Conservation (phyloP, 2,329 filamentous ascomycete genomes). For the Diaporthe nobilis region DNA sequence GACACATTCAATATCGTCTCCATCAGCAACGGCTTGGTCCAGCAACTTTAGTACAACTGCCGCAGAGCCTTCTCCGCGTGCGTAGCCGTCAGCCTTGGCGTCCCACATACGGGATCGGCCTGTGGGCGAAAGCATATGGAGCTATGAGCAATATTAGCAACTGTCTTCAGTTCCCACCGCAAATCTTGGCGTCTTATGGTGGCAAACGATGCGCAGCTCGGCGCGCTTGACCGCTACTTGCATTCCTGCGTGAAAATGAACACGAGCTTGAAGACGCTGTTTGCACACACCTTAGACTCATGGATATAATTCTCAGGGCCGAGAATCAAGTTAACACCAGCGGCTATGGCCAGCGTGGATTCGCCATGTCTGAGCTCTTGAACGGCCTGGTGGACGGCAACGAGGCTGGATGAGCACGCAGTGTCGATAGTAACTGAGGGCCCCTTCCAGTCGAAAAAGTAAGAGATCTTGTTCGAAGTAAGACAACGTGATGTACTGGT, state of each 20-base stretch:
- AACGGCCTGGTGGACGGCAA: constrained; percentile 55
- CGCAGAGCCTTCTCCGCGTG: constrained; percentile 65
- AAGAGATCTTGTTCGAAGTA: constrained; percentile 54
- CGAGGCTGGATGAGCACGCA: constrained; percentile 56
- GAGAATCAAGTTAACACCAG: constrained; percentile 51
- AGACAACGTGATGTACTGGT: not conserved
- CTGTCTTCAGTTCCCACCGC: too few relatives aligned
- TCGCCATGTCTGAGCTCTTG: constrained; percentile 51
- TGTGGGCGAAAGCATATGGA: constrained; percentile 53
- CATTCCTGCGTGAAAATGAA: too few relatives aligned
- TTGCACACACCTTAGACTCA: too few relatives aligned
- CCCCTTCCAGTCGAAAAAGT: constrained; percentile 55
- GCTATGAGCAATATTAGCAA: constrained; percentile 33
- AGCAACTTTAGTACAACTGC: constrained; percentile 55
- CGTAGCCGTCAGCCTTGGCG: constrained; percentile 62
- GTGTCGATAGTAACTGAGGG: constrained; percentile 59
- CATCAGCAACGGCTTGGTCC: constrained; percentile 4
- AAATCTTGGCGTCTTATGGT: too few relatives aligned
- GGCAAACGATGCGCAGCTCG: too few relatives aligned
- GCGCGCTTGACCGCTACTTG: too few relatives aligned
- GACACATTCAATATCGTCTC: constrained; percentile 54
- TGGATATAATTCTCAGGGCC: constrained; percentile 48
- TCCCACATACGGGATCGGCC: too few relatives aligned
- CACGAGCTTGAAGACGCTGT: too few relatives aligned
- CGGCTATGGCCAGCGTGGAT: constrained; percentile 50